These are phyloP conservation scores for Nakazawaea pomicola DNA, from an alignment of 805 yeast species.

Conservation along the genomic window DNA sequence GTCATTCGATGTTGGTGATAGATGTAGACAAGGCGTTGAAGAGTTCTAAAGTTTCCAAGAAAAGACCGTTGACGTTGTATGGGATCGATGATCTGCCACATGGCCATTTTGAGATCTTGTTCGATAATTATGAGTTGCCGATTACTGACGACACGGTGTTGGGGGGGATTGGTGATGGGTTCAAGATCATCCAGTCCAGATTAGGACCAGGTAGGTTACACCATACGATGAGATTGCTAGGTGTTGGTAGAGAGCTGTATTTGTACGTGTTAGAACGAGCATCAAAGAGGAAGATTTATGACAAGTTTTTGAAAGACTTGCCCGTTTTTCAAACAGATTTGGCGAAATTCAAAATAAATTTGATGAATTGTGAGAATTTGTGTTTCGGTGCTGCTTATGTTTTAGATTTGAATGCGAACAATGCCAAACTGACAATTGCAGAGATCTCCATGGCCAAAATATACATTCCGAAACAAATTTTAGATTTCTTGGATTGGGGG, in stretches of 20 bases:
- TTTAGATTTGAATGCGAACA: conserved; percentile 38
- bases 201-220: conserved; percentile 69
- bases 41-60: conserved; percentile 41
- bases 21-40: conserved; percentile 46
- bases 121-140: conserved; percentile 44
- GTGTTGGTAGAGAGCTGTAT: conserved; percentile 55
- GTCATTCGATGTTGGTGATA: conserved; percentile 53
- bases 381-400: conserved; percentile 59
- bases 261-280: conserved; percentile 45
- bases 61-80: conserved; percentile 48
- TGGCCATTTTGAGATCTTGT: conserved; percentile 61
- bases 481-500: conserved; percentile 53
- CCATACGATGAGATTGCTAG: conserved; percentile 63
- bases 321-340: conserved; percentile 44
- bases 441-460: conserved; percentile 63
- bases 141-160: conserved; percentile 37
- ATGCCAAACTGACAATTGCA: conserved; percentile 48
- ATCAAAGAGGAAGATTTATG: conserved; percentile 46
- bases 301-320: conserved; percentile 41
- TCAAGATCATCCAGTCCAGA: conserved; percentile 58
- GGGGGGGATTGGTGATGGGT: conserved; percentile 49
- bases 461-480: conserved; percentile 52
- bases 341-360: conserved; percentile 49
- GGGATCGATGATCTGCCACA: conserved; percentile 70
- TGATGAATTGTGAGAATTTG: conserved; percentile 48